These are phyloP conservation scores for Spatholobus suberectus DNA, from an alignment of 306 rosid species.

Conservation along the genomic window DNA sequence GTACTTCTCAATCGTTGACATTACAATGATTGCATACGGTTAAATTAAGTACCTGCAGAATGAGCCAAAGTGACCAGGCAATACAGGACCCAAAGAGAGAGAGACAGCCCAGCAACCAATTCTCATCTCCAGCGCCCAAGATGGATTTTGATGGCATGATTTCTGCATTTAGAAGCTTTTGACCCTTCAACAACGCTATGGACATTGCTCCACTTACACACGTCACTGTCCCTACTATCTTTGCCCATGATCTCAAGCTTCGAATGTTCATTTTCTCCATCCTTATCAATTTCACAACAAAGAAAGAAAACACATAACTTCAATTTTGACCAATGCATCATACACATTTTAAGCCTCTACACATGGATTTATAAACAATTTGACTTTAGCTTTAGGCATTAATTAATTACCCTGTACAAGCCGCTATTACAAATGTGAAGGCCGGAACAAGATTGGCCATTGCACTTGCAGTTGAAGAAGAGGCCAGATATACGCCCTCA, in stretches of 20 bases:
- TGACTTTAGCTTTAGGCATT: neutral
- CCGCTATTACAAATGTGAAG: conserved; percentile 61
- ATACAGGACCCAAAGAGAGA: conserved; percentile 47
- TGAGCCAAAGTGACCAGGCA: conserved; percentile 62
- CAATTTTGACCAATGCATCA: too few species aligned
- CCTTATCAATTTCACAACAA: conserved; percentile 16
- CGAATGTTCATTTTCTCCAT: conserved; percentile 51
- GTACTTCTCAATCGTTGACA: too few species aligned
- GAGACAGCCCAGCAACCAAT: conserved; percentile 60
- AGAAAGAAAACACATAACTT: too few species aligned
- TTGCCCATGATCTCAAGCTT: conserved; percentile 59
- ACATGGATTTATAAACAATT: neutral
- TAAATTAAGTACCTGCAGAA: too few species aligned
- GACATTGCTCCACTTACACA: conserved; percentile 62
- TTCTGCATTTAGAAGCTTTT: conserved; percentile 54
- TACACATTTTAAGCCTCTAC: too few species aligned
- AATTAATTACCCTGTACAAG: conserved; percentile 49
- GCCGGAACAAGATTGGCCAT: conserved; percentile 66
- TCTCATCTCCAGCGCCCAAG: neutral
- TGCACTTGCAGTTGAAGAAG: conserved; percentile 59
- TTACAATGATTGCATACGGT: too few species aligned
- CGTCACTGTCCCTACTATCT: conserved; percentile 57
- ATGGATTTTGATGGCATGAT: conserved; percentile 12
- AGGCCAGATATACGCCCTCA: conserved; percentile 57
- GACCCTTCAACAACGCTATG: conserved; percentile 63